Percentiles rank a stretch among this genome's conserved stretches.
Evolutionary conservation across 1,284 basidiomycete species (phyloP).

Genomic region (Fomitopsis betulina): DNA sequence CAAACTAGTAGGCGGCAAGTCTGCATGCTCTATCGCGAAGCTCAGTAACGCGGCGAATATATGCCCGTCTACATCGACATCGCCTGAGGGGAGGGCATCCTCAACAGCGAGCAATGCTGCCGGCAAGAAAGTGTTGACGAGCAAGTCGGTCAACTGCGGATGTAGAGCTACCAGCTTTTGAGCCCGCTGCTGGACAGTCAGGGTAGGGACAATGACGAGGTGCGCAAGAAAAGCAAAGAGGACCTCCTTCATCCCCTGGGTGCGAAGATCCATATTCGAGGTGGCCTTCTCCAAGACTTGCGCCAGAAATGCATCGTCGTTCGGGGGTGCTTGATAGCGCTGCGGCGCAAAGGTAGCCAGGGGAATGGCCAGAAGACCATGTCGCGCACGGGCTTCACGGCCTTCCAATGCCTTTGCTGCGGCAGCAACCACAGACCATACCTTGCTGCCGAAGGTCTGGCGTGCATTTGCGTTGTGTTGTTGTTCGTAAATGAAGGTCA

Average conservation of each 20-base stretch:
- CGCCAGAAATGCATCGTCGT: neutral
- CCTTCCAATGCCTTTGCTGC: constrained; percentile 11
- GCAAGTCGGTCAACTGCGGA: constrained; percentile 21
- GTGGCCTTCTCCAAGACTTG: neutral
- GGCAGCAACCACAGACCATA: constrained; percentile 18
- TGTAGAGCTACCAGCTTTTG: constrained; percentile 27
- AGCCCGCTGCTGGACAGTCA: constrained; percentile 43
- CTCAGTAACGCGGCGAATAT: constrained; percentile 42
- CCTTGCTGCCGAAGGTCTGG: constrained; percentile 5
- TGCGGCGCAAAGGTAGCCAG: constrained; percentile 5
- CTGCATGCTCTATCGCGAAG: constrained; percentile 25
- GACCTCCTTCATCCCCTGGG: constrained; percentile 14
- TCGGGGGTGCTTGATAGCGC: neutral
- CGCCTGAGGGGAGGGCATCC: constrained; percentile 17
- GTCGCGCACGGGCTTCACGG: constrained; percentile 9
- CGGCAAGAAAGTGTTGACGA: constrained; percentile 37
- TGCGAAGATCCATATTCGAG: neutral
- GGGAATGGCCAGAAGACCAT: neutral
- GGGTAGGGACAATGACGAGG: constrained; percentile 33
- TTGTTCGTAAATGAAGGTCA: constrained; percentile 42
- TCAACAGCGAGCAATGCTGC: constrained; percentile 30
- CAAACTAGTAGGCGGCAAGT: constrained; percentile 18
- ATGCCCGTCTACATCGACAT: constrained; percentile 46
- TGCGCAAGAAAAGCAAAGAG: constrained; percentile 39
- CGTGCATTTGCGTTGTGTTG: constrained; percentile 20